phyloP scores from a whole-genome alignment of 139 green algal species.

The Spirogloea muscicola region DNA sequence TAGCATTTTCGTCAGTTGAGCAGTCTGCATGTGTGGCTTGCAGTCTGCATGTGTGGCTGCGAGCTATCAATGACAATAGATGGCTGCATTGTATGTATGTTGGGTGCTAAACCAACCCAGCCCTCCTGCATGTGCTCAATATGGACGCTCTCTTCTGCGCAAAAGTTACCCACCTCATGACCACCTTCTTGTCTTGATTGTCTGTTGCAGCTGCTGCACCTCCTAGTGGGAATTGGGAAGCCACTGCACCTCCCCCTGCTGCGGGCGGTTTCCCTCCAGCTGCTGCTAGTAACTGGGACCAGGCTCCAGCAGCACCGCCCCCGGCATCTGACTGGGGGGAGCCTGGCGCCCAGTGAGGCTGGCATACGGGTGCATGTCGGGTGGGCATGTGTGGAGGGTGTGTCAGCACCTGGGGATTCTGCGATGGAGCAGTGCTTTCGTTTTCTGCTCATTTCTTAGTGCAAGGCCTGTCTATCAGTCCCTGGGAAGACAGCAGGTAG shows the following conservation, averaged over 20 bases:
- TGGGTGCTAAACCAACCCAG: conserved; percentile 10
- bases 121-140: no score
- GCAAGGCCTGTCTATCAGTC: background rate
- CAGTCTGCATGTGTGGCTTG: conserved; percentile 15
- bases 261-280: conserved; percentile 18
- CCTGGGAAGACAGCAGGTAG: no score
- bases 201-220: conserved; percentile 13
- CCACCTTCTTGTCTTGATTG: no score
- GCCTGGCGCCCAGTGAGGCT: background rate
- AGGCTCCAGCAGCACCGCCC: conserved; percentile 10
- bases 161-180: no score
- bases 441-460: background rate
- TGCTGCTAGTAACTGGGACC: conserved; percentile 41
- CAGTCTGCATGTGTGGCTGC: background rate
- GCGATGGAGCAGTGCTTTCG: background rate
- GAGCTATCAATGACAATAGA: no score
- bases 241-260: background rate
- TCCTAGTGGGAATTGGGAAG: conserved; percentile 39
- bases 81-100: conserved; percentile 4
- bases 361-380: conserved; percentile 6
- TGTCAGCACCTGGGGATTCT: background rate
- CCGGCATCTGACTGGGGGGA: conserved; percentile 17
- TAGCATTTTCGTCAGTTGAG: no score
- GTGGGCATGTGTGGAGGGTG: background rate
- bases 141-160: no score